These are phyloP conservation scores for Dentipellis sp. DNA, from an alignment of 768 basidiomycete species.

Conservation along the genomic window DNA sequence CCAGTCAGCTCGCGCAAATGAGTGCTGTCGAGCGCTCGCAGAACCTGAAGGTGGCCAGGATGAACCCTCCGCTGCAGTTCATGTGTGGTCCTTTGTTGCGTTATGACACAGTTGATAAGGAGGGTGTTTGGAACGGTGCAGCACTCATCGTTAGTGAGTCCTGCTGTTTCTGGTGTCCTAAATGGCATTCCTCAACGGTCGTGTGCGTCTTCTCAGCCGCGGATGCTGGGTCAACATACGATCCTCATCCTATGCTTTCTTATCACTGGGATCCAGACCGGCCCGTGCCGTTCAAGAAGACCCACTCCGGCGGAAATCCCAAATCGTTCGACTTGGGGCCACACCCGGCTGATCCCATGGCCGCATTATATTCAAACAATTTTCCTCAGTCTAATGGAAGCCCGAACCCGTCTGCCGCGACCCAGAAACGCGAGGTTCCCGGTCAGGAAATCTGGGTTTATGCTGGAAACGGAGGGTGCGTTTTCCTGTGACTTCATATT, in stretches of 20 bases:
- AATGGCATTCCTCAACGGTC: not conserved
- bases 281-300: constrained; percentile 13
- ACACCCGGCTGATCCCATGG: constrained; percentile 69
- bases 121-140: constrained; percentile 80
- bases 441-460: constrained; percentile 75
- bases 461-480: constrained; percentile 42
- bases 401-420: constrained; percentile 16
- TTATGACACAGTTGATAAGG: constrained; percentile 79
- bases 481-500: not conserved
- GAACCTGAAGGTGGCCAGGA: constrained; percentile 46
- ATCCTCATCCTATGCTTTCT: constrained; percentile 58
- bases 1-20: constrained; percentile 36
- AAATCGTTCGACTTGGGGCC: constrained; percentile 51
- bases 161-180: not conserved
- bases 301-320: constrained; percentile 10
- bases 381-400: not conserved
- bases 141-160: constrained; percentile 81
- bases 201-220: constrained; percentile 37
- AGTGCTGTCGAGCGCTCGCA: constrained; percentile 60
- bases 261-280: constrained; percentile 68
- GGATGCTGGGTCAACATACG: constrained; percentile 71
- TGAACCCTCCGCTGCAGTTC: constrained; percentile 79
- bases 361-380: constrained; percentile 22
- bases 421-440: constrained; percentile 32
- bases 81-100: constrained; percentile 89